Evolutionary conservation across 2,329 filamentous ascomycete species (phyloP).

Genomic region (Calonectria honghensis): DNA sequence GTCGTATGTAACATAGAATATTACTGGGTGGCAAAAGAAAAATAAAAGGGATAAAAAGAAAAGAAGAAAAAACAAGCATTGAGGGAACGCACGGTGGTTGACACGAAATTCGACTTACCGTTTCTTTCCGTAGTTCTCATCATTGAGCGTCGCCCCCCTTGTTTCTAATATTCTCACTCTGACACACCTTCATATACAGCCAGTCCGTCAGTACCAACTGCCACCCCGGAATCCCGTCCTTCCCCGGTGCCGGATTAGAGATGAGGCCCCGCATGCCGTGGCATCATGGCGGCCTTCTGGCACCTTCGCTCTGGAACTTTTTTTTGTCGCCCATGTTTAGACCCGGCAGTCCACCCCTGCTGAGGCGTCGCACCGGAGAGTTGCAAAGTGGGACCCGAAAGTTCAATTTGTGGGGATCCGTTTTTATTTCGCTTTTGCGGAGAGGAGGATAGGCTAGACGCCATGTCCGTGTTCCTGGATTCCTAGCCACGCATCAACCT

Average conservation of each 20-base stretch:
- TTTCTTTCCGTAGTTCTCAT: constrained; percentile 31
- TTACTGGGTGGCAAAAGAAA: neutral
- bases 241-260: constrained; percentile 45
- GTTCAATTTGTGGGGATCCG: constrained; percentile 45
- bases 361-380: constrained; percentile 36
- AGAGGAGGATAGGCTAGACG: constrained; percentile 45
- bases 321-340: constrained; percentile 31
- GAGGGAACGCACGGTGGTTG: constrained; percentile 21
- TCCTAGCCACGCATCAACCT: constrained; percentile 32
- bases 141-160: constrained; percentile 31
- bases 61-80: constrained; percentile 27
- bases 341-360: constrained; percentile 30
- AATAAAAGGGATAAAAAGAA: constrained; percentile 16
- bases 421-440: constrained; percentile 37
- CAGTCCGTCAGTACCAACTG: constrained; percentile 31
- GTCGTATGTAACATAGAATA: neutral
- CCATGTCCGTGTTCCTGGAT: constrained; percentile 46
- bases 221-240: constrained; percentile 38
- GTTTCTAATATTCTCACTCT: constrained; percentile 28
- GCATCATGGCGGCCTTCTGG: constrained; percentile 32
- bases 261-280: constrained; percentile 13
- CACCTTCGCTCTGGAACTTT: constrained; percentile 25
- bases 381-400: constrained; percentile 41
- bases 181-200: constrained; percentile 28
- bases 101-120: constrained; percentile 40